Evolutionary conservation across 371 early-diverging fungal genomes (phyloP).

Genomic region (Apophysomyces ossiformis): DNA sequence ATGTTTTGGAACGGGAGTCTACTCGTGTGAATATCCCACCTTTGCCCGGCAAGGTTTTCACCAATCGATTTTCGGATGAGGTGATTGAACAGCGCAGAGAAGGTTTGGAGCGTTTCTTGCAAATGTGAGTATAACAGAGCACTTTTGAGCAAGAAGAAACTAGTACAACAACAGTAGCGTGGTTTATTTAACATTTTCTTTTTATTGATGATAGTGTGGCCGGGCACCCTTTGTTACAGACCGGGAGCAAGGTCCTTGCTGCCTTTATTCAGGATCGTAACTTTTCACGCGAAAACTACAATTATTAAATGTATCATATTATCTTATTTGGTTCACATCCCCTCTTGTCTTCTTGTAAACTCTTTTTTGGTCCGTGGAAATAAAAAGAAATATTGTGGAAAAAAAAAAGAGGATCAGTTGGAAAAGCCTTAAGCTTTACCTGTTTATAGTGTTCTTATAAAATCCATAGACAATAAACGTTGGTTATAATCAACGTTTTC

Average conservation of each 20-base stretch:
- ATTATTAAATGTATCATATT: slow-evolving; percentile 48
- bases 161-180: not conserved
- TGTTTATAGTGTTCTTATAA: no score
- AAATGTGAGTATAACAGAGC: slow-evolving; percentile 73
- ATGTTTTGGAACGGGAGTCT: slow-evolving; percentile 91
- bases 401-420: not conserved
- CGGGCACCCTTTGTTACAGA: slow-evolving; percentile 97
- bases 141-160: slow-evolving; percentile 2
- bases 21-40: slow-evolving; percentile 93
- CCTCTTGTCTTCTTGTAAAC: not conserved
- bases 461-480: no score
- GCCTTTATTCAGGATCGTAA: slow-evolving; percentile 95
- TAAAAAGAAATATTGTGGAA: not conserved
- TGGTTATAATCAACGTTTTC: no score
- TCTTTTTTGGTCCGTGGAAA: not conserved
- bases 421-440: not conserved
- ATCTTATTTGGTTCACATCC: slow-evolving; percentile 1
- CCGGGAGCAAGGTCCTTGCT: slow-evolving; percentile 93
- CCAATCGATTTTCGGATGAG: slow-evolving; percentile 93
- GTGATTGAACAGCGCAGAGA: slow-evolving; percentile 92
- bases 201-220: slow-evolving; percentile 66
- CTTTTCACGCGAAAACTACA: slow-evolving; percentile 79
- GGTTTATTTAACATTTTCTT: not conserved
- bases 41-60: slow-evolving; percentile 96
- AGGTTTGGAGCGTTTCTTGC: slow-evolving; percentile 93